Percentiles rank a stretch among this genome's conserved stretches.
Evolutionary conservation across 768 basidiomycete genomes (phyloP).

Genomic region (Lactifluus piperatus): DNA sequence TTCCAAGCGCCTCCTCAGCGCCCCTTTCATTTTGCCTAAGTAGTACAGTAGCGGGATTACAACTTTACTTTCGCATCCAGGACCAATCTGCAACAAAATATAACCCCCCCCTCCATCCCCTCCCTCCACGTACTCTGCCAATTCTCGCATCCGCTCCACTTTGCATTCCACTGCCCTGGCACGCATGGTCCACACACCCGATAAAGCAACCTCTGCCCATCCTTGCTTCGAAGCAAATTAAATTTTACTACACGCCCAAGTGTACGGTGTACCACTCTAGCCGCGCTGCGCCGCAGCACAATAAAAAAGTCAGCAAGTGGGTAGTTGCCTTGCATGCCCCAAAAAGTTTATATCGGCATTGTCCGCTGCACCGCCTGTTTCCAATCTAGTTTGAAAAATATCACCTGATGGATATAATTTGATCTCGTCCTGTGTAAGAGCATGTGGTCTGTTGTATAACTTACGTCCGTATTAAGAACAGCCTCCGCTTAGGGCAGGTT

Average conservation of each 20-base stretch:
- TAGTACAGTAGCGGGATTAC: no score
- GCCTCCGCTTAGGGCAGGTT: not conserved
- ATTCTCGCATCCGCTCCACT: not conserved
- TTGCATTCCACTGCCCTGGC: no score
- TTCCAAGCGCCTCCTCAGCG: no score
- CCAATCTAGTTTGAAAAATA: not conserved
- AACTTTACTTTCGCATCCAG: no score
- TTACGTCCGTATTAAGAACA: not conserved
- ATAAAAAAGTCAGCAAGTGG: not conserved
- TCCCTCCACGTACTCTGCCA: not conserved
- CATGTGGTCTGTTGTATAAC: no score
- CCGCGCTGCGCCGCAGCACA: not conserved
- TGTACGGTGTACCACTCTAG: not conserved
- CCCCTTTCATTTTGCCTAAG: no score
- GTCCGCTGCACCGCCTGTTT: not conserved
- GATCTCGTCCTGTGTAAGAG: not conserved
- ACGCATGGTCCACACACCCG: no score
- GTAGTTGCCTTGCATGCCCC: no score
- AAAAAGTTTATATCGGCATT: not conserved
- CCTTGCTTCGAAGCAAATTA: not conserved
- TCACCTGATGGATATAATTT: not conserved
- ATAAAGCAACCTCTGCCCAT: no score
- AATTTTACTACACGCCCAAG: no score
- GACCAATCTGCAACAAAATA: no score
- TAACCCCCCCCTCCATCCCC: no score